phyloP scores from a whole-genome alignment of 768 basidiomycete genomes.

The Auricularia auricula-judae region DNA sequence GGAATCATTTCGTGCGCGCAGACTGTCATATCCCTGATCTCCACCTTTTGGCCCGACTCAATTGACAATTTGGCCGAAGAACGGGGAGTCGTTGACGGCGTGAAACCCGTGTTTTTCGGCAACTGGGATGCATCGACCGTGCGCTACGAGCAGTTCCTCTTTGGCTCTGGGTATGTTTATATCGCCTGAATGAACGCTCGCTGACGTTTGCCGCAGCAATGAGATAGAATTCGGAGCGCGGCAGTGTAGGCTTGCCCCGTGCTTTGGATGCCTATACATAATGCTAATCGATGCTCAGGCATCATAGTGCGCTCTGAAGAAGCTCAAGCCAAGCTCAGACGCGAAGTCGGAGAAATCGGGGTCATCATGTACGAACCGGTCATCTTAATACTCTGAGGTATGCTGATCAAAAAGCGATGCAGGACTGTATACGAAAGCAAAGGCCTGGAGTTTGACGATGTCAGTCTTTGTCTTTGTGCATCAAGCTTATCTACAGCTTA shows the following conservation, averaged over 20 bases:
- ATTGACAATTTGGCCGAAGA: constrained; percentile 53
- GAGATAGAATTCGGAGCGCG: constrained; percentile 50
- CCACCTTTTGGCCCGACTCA: constrained; percentile 47
- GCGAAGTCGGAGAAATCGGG: constrained; percentile 47
- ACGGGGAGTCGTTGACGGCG: constrained; percentile 40
- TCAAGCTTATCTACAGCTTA: background rate
- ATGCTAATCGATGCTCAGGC: constrained; percentile 14
- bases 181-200: background rate
- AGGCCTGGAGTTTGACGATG: constrained; percentile 58
- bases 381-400: too few relatives aligned
- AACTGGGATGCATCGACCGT: constrained; percentile 25
- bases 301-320: constrained; percentile 57
- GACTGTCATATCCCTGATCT: constrained; percentile 51
- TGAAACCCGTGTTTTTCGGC: constrained; percentile 47
- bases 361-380: constrained; percentile 3
- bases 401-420: background rate
- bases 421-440: constrained; percentile 53
- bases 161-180: constrained; percentile 12
- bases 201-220: background rate
- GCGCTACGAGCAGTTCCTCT: constrained; percentile 46
- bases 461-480: constrained; percentile 12
- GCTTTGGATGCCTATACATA: background rate
- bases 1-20: constrained; percentile 69
- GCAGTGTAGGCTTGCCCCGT: constrained; percentile 12
- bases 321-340: constrained; percentile 34